Evolutionary conservation across 2,329 filamentous ascomycete species (phyloP).

Genomic region (Fusarium avenaceum): DNA sequence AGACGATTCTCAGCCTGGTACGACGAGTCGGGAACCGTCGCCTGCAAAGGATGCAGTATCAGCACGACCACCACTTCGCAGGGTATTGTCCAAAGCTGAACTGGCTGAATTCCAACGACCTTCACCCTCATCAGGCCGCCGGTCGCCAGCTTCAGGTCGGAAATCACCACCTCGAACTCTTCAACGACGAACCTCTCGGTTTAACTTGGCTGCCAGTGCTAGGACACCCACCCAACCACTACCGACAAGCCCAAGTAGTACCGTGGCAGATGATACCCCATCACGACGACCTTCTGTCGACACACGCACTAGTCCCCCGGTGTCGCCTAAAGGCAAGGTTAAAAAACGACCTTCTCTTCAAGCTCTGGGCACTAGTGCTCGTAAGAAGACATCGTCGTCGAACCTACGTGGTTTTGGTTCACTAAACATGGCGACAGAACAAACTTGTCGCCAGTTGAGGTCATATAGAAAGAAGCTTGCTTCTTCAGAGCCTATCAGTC

Average conservation of each 20-base stretch:
- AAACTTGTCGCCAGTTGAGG: conserved; percentile 72
- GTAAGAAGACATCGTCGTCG: conserved; percentile 63
- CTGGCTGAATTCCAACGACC: conserved; percentile 81
- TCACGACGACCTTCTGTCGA: conserved; percentile 62
- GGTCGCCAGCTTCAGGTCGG: conserved; percentile 64
- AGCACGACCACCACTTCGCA: conserved; percentile 80
- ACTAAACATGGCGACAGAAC: conserved; percentile 74
- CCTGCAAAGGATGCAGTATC: conserved; percentile 67
- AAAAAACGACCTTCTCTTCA: conserved; percentile 68
- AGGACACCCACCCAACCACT: conserved; percentile 57
- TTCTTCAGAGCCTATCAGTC: conserved; percentile 67
- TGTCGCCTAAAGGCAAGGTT: conserved; percentile 63
- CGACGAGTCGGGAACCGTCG: conserved; percentile 66
- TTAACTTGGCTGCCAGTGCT: conserved; percentile 57
- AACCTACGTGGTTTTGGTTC: conserved; percentile 67
- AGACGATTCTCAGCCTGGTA: conserved; percentile 58
- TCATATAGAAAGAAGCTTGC: conserved; percentile 74
- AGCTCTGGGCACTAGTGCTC: conserved; percentile 59
- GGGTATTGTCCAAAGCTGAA: conserved; percentile 88
- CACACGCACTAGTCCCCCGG: conserved; percentile 62
- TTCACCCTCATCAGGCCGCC: conserved; percentile 61
- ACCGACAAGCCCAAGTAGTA: conserved; percentile 58
- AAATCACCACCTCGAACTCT: conserved; percentile 69
- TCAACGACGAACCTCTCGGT: conserved; percentile 67
- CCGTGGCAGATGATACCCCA: conserved; percentile 60